Base-by-base conservation (phyloP, 352 stramenopile species). In the Saprolegnia parasitica region DNA sequence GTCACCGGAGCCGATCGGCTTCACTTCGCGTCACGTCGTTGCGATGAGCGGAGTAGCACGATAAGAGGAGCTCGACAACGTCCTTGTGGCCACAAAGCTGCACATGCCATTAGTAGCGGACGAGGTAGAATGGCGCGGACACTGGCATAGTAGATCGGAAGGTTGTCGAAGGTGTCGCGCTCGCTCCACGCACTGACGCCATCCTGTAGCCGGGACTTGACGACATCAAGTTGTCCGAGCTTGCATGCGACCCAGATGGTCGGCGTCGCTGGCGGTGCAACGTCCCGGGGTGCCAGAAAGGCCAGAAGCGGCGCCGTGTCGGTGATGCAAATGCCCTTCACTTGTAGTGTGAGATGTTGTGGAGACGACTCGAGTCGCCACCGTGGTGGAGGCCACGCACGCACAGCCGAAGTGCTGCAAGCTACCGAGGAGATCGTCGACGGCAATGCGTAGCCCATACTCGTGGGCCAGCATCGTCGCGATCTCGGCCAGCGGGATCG, bases 81-180 rank as follows among this genome's bases (percentile, higher is more conserved):
- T 16, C 52, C 24, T 40, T 60, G 52, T 60, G 52, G 13, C 52
- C 52, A 24, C 52, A 60, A 35, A 60, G 35, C 52, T 60, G 20
- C 11, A 35, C 29, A 35, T 35, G 29, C 2, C 29, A 35, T 35
- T 35, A 35, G 29, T 35, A 60, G 35, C 24, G 24, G 9, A 60
- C 35, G 20, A 1, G 52, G n/a, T 11, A 60, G 13, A 24, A 9
- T n/a, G 11, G 42, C 42, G 11, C n/a, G 52, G 4, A 60, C 52
- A 60, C 52, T 42, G 24, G 52, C 52, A n/a, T 60, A 60, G 35
- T 60, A 60, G 9, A 60, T 15, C 16, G 52, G 52, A 60, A 60
- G 11, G 52, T 60, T 60, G 35, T 60, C 52, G 11, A 60, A 60
- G 52, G 24, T 9, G 20, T 60, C 52, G 35, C 52, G 52, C 35